Base-by-base conservation (phyloP, 306 rosid genomes). In the Spatholobus suberectus region DNA sequence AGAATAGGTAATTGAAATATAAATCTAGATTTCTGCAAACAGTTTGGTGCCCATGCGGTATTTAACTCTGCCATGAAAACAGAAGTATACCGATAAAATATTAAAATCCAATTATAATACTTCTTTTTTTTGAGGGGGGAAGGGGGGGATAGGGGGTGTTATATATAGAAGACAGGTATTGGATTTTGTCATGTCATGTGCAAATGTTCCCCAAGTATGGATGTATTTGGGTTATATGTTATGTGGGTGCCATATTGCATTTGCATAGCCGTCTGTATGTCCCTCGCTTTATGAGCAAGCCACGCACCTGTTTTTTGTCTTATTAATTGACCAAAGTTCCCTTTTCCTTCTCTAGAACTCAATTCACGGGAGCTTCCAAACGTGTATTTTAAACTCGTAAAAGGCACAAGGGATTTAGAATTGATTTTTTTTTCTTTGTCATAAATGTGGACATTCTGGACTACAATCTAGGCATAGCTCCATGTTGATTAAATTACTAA, bases 301-400 rank as follows among this genome's bases (percentile, higher is more conserved):
- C 76, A 83, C 72, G 67, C 90, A 83, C 85, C 78, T 77, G 63
- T 46, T 55, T 58, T 88, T 91, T 88, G 93, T 91, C 90, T 87
- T 77, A 82, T 84, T 84, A 80, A 82, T 89, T 88, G 91, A 88
- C 97, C 83, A 77, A 79, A 65, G 47, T 73, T 73, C 77, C 81
- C 26, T 52, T 68, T 49, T 32, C 54, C 63, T 29, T 23, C 67
- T 43, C 20, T 51, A 38, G 55, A 73, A 86, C 85, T 63, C 81
- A 81, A 67, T 81, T 89, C 89, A 86, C 80, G 81, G 85, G 87
- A 51, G 52, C 88, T 80, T 87, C 76, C 84, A 80, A 76, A 54
- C 23, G 5, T 10, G 54, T 59, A 61, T 74, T 85, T 73, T 43
- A 67, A 73, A 77, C 43, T 18, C 58, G 21, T 40, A 57, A 27